phyloP scores from a whole-genome alignment of 768 basidiomycete species.

The Agaricus blazei region DNA sequence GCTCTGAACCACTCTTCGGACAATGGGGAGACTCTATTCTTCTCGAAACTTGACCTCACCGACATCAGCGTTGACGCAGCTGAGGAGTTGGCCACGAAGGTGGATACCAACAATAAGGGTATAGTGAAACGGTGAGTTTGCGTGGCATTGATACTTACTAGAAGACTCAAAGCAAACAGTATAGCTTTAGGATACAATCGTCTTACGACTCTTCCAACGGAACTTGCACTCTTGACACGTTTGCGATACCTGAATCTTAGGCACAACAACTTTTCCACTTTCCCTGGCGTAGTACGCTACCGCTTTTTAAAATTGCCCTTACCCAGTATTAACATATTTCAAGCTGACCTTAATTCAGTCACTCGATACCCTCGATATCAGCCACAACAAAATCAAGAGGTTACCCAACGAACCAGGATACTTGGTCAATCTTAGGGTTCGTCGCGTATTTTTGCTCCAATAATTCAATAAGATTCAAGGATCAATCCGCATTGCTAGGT shows the following conservation, averaged over 20 bases:
- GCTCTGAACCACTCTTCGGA: conserved; percentile 67
- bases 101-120: conserved; percentile 43
- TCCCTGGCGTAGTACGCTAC: conserved; percentile 80
- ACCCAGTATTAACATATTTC: conserved; percentile 8
- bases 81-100: conserved; percentile 62
- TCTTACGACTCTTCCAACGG: conserved; percentile 68
- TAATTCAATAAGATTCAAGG: neutral
- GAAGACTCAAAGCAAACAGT: conserved; percentile 32
- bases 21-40: conserved; percentile 76
- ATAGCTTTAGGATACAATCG: conserved; percentile 86
- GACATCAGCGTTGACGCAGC: conserved; percentile 75
- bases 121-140: conserved; percentile 51
- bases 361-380: conserved; percentile 92
- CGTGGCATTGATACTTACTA: neutral
- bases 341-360: conserved; percentile 82
- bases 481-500: conserved; percentile 44
- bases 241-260: conserved; percentile 86
- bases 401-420: conserved; percentile 79
- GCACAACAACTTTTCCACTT: conserved; percentile 73
- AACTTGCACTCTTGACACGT: conserved; percentile 66
- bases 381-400: conserved; percentile 81
- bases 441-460: conserved; percentile 13
- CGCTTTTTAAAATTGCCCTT: neutral
- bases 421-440: conserved; percentile 68
- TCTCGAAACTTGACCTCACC: conserved; percentile 73